These are phyloP conservation scores for Penicillium lagena DNA, from an alignment of 495 filamentous ascomycete species.

Conservation along the genomic window DNA sequence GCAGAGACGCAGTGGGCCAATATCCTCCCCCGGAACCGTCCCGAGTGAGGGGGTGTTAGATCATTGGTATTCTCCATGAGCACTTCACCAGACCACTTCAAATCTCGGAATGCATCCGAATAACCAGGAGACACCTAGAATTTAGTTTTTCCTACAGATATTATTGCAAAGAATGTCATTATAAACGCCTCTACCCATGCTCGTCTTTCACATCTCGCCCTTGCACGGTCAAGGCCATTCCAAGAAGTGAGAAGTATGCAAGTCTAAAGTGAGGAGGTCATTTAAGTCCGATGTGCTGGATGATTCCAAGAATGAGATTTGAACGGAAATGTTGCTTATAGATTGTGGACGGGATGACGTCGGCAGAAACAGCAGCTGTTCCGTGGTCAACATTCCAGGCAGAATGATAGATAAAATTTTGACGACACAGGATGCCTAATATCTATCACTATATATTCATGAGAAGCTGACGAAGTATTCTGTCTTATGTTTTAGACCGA, in stretches of 20 bases:
- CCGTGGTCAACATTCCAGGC: too few relatives aligned
- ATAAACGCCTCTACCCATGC: too few relatives aligned
- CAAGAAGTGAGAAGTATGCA: slow-evolving; percentile 15
- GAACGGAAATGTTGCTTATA: background rate
- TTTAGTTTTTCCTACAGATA: too few relatives aligned
- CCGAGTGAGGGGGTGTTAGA: too few relatives aligned
- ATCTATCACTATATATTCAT: background rate
- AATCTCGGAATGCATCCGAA: too few relatives aligned
- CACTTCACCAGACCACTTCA: too few relatives aligned
- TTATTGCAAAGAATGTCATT: too few relatives aligned
- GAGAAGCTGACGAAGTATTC: background rate
- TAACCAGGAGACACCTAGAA: too few relatives aligned
- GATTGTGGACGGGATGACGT: slow-evolving; percentile 15
- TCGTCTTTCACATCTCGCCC: slow-evolving; percentile 16
- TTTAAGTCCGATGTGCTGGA: background rate
- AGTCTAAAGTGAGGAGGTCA: slow-evolving; percentile 3
- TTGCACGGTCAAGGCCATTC: slow-evolving; percentile 17
- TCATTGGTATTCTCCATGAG: too few relatives aligned
- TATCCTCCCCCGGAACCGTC: too few relatives aligned
- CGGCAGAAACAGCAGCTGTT: slow-evolving; percentile 2
- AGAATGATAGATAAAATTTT: too few relatives aligned
- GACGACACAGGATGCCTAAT: background rate
- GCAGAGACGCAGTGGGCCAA: too few relatives aligned
- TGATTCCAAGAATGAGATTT: background rate
- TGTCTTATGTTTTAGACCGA: background rate